Conservation (phyloP, 495 filamentous ascomycete species). For the Usnea hakonensis region DNA sequence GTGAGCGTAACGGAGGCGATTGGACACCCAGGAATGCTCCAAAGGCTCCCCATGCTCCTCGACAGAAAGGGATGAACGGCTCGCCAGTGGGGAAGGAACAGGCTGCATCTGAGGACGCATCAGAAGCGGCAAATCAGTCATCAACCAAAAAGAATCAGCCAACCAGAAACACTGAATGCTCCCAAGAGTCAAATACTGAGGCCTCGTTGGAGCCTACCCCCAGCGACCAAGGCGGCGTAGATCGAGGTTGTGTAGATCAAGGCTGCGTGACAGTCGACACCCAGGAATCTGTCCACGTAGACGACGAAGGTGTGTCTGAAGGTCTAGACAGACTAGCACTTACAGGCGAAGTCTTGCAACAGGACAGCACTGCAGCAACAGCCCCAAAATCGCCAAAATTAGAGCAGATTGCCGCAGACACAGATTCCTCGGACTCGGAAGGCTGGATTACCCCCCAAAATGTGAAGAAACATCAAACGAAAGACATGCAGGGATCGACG, state of each 20-base stretch:
- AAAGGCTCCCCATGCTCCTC: no score
- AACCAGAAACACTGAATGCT: neutral
- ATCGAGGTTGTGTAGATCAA: no score
- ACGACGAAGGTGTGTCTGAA: neutral
- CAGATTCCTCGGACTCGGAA: slow-evolving; percentile 55
- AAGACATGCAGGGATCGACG: slow-evolving; percentile 46
- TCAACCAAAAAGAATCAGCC: neutral
- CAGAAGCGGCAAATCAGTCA: slow-evolving; percentile 2
- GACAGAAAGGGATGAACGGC: slow-evolving; percentile 49
- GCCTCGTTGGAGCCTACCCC: neutral
- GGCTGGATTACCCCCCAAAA: slow-evolving; percentile 97
- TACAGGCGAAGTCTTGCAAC: neutral
- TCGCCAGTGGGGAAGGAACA: slow-evolving; percentile 10
- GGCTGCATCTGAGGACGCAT: neutral
- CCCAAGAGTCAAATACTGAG: neutral
- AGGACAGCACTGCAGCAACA: slow-evolving; percentile 13
- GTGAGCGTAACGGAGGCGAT: slow-evolving; percentile 73
- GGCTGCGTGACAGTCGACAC: neutral
- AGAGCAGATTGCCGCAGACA: slow-evolving; percentile 29
- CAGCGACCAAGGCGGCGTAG: neutral
- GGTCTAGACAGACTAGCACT: neutral
- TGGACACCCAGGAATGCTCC: slow-evolving; percentile 71
- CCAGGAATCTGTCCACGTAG: neutral
- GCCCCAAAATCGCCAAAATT: slow-evolving; percentile 15
- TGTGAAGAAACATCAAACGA: slow-evolving; percentile 71